Conservation (phyloP, 768 basidiomycete species). For the Boletus vermiculosoides region DNA sequence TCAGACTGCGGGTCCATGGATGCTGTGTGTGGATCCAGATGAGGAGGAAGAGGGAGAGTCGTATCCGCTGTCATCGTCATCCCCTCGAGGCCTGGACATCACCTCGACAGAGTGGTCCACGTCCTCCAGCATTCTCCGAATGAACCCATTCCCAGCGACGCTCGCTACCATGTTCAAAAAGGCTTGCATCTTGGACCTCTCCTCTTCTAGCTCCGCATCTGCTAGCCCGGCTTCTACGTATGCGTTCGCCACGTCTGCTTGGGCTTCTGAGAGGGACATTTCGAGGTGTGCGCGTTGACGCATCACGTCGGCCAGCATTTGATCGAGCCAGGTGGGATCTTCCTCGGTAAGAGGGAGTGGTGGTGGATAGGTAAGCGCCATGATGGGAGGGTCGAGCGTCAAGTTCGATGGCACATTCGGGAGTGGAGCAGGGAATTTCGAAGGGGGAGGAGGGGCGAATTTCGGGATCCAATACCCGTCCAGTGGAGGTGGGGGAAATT, state of each 20-base stretch:
- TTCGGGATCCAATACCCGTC: conserved; percentile 30
- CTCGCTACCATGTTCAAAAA: conserved; percentile 24
- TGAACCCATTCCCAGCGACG: conserved; percentile 30
- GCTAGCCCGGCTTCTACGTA: conserved; percentile 29
- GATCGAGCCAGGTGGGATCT: conserved; percentile 29
- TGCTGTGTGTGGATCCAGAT: background rate
- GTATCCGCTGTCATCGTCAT: background rate
- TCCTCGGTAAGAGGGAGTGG: conserved; percentile 20
- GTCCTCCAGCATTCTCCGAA: conserved; percentile 25
- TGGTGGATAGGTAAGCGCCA: conserved; percentile 29
- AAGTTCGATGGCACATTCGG: conserved; percentile 5
- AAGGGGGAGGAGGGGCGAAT: conserved; percentile 15
- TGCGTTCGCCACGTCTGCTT: conserved; percentile 20
- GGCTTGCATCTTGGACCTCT: conserved; percentile 22
- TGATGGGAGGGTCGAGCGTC: conserved; percentile 28
- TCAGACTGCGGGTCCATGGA: background rate
- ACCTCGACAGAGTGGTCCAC: conserved; percentile 14
- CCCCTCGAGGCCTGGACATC: conserved; percentile 11
- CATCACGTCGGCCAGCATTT: conserved; percentile 27
- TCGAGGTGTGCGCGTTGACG: conserved; percentile 28
- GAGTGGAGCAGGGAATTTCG: conserved; percentile 15
- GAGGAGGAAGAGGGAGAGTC: conserved; percentile 7
- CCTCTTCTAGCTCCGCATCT: conserved; percentile 25
- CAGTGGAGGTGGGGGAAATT: conserved; percentile 26
- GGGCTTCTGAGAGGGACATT: conserved; percentile 12